Conservation (phyloP, 2,329 filamentous ascomycete genomes). For the Trichoderma guizhouense region DNA sequence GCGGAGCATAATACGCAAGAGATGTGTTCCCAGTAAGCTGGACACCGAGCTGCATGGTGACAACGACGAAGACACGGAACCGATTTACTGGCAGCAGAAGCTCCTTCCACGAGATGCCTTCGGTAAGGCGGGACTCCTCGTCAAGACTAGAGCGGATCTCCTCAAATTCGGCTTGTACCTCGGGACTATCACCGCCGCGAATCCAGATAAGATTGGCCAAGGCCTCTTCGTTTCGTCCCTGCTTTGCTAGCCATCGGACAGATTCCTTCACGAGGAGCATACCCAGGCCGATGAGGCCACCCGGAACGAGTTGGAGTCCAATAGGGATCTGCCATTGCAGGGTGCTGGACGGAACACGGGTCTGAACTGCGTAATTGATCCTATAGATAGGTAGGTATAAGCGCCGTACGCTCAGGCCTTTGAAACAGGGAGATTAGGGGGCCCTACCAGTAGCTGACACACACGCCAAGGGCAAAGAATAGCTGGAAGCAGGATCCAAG, state of each 20-base stretch:
- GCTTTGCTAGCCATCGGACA: slow-evolving; percentile 56
- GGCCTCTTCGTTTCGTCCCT: slow-evolving; percentile 53
- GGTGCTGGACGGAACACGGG: not conserved
- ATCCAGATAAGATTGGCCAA: not conserved
- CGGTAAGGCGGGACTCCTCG: no score
- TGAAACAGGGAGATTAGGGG: not conserved
- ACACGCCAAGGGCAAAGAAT: not conserved
- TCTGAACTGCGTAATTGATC: not conserved
- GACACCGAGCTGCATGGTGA: not conserved
- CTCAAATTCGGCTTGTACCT: not conserved
- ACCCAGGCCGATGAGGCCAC: slow-evolving; percentile 49
- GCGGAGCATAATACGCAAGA: slow-evolving; percentile 31
- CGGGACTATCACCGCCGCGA: not conserved
- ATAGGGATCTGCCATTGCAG: slow-evolving; percentile 52
- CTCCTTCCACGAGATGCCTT: no score
- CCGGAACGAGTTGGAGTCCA: slow-evolving; percentile 54
- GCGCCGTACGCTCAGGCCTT: not conserved
- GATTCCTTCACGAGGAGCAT: slow-evolving; percentile 60
- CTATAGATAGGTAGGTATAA: not conserved
- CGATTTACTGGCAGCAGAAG: not conserved
- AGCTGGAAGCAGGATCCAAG: not conserved
- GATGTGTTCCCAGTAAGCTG: not conserved
- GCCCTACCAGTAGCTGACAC: not conserved
- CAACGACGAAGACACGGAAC: not conserved
- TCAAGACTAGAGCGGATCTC: no score